Evolutionary conservation across 2,329 filamentous ascomycete genomes (phyloP), one percentile per base, ranked within the genome.

Genomic region (Colletotrichum siamense): DNA sequence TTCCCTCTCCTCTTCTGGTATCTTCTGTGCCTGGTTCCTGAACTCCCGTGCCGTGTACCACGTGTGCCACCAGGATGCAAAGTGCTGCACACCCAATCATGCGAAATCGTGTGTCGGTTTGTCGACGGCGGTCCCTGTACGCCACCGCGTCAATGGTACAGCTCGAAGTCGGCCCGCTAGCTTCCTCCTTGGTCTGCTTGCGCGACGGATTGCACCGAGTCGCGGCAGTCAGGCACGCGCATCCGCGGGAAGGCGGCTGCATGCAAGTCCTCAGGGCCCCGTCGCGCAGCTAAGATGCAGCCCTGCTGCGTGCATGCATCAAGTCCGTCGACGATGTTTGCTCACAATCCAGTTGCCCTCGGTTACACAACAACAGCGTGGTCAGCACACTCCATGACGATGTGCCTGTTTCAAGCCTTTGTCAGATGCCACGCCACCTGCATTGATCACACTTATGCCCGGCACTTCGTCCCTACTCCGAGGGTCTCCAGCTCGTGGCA

Each of bases 361-460:
- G 59, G 57, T 52, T 39, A 9, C 36, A 30, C 57, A 36, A 7
- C 39, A 61, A 52, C 44, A 52, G 59, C 30, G 16, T 39, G 39
- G 30, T 30, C 28, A 26, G 70, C 30, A 39, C 6, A 13, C 36
- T 30, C 10, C 36, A 64, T 59, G 70, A 65, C 64, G 28, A 66
- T 69, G 59, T 39, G 39, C 26, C 28, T 26, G 70, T 76, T 69
- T 76, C 70, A 76, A 74, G 44, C 66, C 36, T 24, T 65, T 55
- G 16, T 76, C 70, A 55, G 24, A 69, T 66, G 59, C 44, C 64
- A 65, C 64, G 34, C 44, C 69, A 24, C 15, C 70, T 28, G 64
- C 64, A 66, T 65, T 61, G 64, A 39, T 69, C 64, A 49, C 55
- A 30, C 18, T n/a, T 36, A 44, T 36, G 30, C 49, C 52, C 49